Evolutionary conservation across 345 rosid species (phyloP), one percentile per base, ranked within the genome.

Genomic region (Erodium maritimum): DNA sequence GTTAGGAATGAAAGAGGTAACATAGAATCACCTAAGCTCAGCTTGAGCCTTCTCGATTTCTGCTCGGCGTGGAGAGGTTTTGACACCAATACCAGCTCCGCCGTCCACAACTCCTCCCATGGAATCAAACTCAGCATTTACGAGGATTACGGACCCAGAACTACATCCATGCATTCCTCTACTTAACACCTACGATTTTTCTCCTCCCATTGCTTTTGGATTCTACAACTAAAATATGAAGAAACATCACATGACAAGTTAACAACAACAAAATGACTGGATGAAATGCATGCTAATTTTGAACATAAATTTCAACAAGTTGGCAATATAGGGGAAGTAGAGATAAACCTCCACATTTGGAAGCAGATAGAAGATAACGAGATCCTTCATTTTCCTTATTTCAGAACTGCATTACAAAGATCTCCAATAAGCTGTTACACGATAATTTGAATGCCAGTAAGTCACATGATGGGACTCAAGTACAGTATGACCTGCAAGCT

Each of bases 111-210:
- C 86, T 77, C 97, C 99, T 74, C 97, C 97, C 99, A 94, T 94
- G 83, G 95, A 90, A 81, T 87, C 97, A 80, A 84, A 87, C 80
- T 94, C 99, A 78, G 99, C 96, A 90, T 87, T 82, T 90, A 90
- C 86, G 69, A 82, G 69, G 74, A 71, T 65, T 70, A 65, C 73
- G 75, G 77, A 71, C 67, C 72, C 82, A 60, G 80, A 74, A 65
- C 80, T 75, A 73, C 82, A 73, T 79, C 82, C 96, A 85, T 82
- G 84, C 95, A 86, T 89, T 79, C 80, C 81, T 71, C 62, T 56
- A 67, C 79, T 65, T 59, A 71, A 55, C 45, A 54, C 57, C 71
- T 59, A 67, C 67, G 24, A 59, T 24, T 57, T 61, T 25, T 50
- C 59, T 67, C 56, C 14, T 7, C 48, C 12, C 48, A 42, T 42